Percentiles rank a stretch among this genome's conserved stretches.
phyloP scores from a whole-genome alignment of 2,329 filamentous ascomycete species.

The Pyrenophora seminiperda region DNA sequence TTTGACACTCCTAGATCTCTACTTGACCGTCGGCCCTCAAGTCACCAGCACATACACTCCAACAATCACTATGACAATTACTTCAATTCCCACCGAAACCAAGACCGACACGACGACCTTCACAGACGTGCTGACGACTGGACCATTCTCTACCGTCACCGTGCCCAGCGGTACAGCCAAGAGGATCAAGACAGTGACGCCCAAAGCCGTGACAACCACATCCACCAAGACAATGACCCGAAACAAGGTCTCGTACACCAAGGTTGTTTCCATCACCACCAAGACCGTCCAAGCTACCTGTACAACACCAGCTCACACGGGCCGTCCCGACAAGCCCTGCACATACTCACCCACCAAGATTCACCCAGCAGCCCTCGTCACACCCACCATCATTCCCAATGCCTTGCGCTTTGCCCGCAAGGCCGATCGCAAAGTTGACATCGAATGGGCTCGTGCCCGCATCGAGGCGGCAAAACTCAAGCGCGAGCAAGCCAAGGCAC shows the following conservation, averaged over 20 bases:
- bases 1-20: constrained; percentile 33
- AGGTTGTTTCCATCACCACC: constrained; percentile 35
- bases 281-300: constrained; percentile 48
- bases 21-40: constrained; percentile 41
- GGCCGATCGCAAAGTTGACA: constrained; percentile 36
- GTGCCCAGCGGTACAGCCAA: constrained; percentile 41
- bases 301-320: constrained; percentile 39
- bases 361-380: constrained; percentile 38
- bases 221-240: constrained; percentile 36
- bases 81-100: constrained; percentile 34
- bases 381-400: constrained; percentile 31
- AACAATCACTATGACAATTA: constrained; percentile 43
- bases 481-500: constrained; percentile 27
- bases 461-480: constrained; percentile 43
- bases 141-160: constrained; percentile 39
- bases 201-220: constrained; percentile 32
- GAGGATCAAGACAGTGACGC: constrained; percentile 40
- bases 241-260: constrained; percentile 34
- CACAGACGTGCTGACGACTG: constrained; percentile 30
- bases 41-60: constrained; percentile 40
- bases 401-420: constrained; percentile 31
- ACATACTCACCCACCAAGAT: constrained; percentile 44
- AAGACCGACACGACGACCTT: constrained; percentile 33
- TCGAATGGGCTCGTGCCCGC: constrained; percentile 43
- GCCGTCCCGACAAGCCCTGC: constrained; percentile 43